Conservation (phyloP, 176 grass and related monocot genomes). For the Triticum urartu region DNA sequence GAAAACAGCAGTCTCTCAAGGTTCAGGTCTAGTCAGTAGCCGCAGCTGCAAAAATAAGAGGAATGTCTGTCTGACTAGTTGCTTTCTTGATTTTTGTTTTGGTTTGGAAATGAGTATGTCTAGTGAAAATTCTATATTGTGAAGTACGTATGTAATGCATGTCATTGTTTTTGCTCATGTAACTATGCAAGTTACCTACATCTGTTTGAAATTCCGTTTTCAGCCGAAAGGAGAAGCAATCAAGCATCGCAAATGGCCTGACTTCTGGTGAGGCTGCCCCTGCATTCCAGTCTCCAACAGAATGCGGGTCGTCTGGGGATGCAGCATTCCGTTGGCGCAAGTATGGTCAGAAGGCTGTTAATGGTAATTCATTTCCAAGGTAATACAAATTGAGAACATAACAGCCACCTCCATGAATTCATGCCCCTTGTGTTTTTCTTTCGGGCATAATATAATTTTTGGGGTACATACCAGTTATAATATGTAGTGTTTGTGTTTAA, state of each 20-base stretch:
- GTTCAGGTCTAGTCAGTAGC: not conserved
- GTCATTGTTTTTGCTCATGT: not conserved
- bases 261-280: not conserved
- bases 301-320: slow-evolving; percentile 29
- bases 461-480: not conserved
- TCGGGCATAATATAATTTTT: not conserved
- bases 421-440: not conserved
- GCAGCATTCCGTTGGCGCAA: slow-evolving; percentile 63
- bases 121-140: not conserved
- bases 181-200: not conserved
- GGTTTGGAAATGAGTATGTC: not conserved
- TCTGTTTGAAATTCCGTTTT: not conserved
- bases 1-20: not conserved
- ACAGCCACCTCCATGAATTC: not conserved
- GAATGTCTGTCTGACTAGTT: not conserved
- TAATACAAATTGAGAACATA: slow-evolving; percentile 24
- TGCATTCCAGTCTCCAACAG: slow-evolving; percentile 19
- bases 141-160: not conserved
- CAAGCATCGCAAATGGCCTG: slow-evolving; percentile 8
- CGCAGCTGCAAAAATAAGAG: slow-evolving; percentile 4
- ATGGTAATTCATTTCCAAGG: slow-evolving; percentile 56
- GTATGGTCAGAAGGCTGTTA: slow-evolving; percentile 67
- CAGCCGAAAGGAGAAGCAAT: slow-evolving; percentile 43
- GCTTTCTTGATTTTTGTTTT: not conserved
- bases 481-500: not conserved